phyloP scores from a whole-genome alignment of 1,284 basidiomycete species.

The Cutaneotrichosporon arboriforme region DNA sequence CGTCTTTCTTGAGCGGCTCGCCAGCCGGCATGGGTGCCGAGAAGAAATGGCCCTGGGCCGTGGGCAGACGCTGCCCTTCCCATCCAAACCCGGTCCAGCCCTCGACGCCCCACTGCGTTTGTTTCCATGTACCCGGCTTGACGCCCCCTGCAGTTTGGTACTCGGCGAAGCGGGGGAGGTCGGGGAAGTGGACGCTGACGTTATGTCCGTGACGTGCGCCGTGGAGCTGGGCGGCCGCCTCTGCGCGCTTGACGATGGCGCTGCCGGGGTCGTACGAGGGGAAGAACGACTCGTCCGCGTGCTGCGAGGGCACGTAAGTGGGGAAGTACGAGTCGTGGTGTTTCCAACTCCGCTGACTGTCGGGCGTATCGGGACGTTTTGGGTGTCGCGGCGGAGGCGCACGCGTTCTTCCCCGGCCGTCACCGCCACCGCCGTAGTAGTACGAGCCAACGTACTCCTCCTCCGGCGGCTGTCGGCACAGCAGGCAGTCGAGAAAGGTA shows the following conservation, averaged over 20 bases:
- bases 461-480: background rate
- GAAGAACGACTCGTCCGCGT: background rate
- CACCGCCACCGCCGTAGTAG: too few species aligned
- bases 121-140: slow-evolving; percentile 17
- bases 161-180: slow-evolving; percentile 27
- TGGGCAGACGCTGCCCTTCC: slow-evolving; percentile 28
- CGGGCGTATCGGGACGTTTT: too few species aligned
- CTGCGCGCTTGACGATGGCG: background rate
- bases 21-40: slow-evolving; percentile 28
- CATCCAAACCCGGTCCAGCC: slow-evolving; percentile 37
- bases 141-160: slow-evolving; percentile 17
- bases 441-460: background rate
- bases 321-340: slow-evolving; percentile 37
- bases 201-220: slow-evolving; percentile 19
- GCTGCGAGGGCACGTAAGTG: slow-evolving; percentile 23
- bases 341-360: slow-evolving; percentile 16
- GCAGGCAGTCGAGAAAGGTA: too few species aligned
- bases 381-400: background rate
- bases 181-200: slow-evolving; percentile 31
- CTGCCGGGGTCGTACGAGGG: background rate
- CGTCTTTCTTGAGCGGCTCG: slow-evolving; percentile 7
- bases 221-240: slow-evolving; percentile 15
- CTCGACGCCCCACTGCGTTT: slow-evolving; percentile 11
- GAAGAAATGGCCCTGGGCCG: slow-evolving; percentile 23
- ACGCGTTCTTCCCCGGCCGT: too few species aligned